A percentile compares a stretch with the other conserved stretches of the same genome.
Evolutionary conservation across 441 rosid species (phyloP).

Genomic region (Eruca vesicaria): DNA sequence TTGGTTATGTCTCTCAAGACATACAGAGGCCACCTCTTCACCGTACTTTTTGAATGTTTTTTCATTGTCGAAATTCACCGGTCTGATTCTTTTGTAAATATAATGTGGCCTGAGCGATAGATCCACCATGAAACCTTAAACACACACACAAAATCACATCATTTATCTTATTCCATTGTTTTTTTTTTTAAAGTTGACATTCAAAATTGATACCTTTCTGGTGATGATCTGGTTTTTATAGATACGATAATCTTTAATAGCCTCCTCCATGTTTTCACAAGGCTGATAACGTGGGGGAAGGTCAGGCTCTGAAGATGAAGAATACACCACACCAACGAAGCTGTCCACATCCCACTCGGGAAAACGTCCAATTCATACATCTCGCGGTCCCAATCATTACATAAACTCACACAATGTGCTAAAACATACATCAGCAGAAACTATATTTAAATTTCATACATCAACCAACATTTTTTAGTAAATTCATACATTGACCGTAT

Average conservation of each 20-base stretch:
- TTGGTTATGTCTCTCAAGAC: background rate
- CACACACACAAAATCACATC: background rate
- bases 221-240: background rate
- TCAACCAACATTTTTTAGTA: no score
- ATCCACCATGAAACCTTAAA: background rate
- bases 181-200: background rate
- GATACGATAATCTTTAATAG: background rate
- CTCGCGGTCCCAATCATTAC: no score
- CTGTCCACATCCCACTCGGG: constrained; percentile 6
- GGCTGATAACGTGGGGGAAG: background rate
- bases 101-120: background rate
- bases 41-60: background rate
- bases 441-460: no score
- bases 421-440: no score
- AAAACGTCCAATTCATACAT: no score
- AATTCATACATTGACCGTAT: no score
- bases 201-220: background rate
- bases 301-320: background rate
- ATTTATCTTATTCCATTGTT: background rate
- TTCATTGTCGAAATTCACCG: background rate
- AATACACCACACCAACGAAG: background rate
- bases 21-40: background rate
- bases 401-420: no score
- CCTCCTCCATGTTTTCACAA: background rate
- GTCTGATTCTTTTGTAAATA: background rate